phyloP scores from a whole-genome alignment of 306 rosid species.

The Corylus avellana region DNA sequence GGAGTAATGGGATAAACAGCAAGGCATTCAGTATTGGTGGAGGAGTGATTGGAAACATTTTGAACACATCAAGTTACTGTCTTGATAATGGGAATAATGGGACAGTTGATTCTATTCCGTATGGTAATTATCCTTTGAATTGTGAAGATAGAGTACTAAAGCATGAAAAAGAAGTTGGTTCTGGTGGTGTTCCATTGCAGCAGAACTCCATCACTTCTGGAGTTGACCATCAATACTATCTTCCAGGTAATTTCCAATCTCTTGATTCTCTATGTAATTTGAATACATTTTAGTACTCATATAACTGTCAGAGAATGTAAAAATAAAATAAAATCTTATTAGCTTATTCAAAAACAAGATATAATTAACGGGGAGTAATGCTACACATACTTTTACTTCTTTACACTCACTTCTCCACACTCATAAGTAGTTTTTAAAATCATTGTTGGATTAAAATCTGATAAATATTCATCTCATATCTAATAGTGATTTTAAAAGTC shows the following conservation, averaged over 20 bases:
- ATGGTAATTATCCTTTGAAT: slow-evolving; percentile 34
- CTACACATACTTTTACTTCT: too few relatives aligned
- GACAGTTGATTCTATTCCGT: slow-evolving; percentile 42
- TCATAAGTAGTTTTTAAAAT: too few relatives aligned
- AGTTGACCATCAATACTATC: slow-evolving; percentile 39
- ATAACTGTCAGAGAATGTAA: too few relatives aligned
- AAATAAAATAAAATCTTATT: too few relatives aligned
- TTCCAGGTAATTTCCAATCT: slow-evolving; percentile 39
- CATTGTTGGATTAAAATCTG: too few relatives aligned
- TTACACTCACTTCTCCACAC: too few relatives aligned
- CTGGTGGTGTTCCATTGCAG: slow-evolving; percentile 35
- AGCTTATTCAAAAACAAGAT: too few relatives aligned
- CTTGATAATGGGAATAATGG: slow-evolving; percentile 31
- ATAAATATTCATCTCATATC: too few relatives aligned
- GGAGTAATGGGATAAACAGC: slow-evolving; percentile 20
- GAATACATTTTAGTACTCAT: too few relatives aligned
- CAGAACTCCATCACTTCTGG: slow-evolving; percentile 29
- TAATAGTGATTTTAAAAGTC: too few relatives aligned
- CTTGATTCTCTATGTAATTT: not conserved
- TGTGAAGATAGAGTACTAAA: slow-evolving; percentile 33
- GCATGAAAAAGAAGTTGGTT: slow-evolving; percentile 39
- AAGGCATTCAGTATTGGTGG: slow-evolving; percentile 21
- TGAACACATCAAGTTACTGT: slow-evolving; percentile 30
- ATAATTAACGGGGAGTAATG: too few relatives aligned
- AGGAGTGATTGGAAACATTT: slow-evolving; percentile 19